Percentiles rank a stretch among this genome's conserved stretches.
phyloP scores from a whole-genome alignment of 331 rosid species.

The Rosa hybrid region DNA sequence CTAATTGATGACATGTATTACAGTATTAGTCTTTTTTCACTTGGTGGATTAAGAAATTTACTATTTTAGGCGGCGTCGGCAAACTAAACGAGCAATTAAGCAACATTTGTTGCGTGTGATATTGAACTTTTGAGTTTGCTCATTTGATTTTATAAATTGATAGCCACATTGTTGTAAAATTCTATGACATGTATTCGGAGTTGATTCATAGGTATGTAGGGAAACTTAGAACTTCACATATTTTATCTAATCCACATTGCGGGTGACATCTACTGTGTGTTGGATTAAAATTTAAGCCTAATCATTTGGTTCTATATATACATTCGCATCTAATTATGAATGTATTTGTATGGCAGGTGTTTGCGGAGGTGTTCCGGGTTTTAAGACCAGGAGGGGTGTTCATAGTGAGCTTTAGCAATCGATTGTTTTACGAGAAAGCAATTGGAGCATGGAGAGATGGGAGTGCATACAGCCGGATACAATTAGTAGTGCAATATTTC shows the following conservation, averaged over 20 bases:
- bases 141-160: not conserved
- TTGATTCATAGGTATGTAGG: not conserved
- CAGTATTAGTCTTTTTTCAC: too few relatives aligned
- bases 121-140: not conserved
- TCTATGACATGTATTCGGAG: not conserved
- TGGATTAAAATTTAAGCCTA: too few relatives aligned
- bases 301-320: too few relatives aligned
- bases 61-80: not conserved
- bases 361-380: constrained; percentile 72
- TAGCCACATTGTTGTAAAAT: not conserved
- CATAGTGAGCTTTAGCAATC: constrained; percentile 82
- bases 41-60: too few relatives aligned
- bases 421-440: constrained; percentile 90
- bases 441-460: constrained; percentile 79
- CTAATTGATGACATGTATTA: not conserved
- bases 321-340: too few relatives aligned
- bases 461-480: constrained; percentile 62
- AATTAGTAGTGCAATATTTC: constrained; percentile 76
- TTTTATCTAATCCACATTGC: too few relatives aligned
- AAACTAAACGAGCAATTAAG: not conserved
- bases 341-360: constrained; percentile 46
- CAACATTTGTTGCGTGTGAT: not conserved
- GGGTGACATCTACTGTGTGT: too few relatives aligned
- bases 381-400: constrained; percentile 86
- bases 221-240: not conserved